phyloP scores from a whole-genome alignment of 805 yeast species.

The Starmera caribaea region DNA sequence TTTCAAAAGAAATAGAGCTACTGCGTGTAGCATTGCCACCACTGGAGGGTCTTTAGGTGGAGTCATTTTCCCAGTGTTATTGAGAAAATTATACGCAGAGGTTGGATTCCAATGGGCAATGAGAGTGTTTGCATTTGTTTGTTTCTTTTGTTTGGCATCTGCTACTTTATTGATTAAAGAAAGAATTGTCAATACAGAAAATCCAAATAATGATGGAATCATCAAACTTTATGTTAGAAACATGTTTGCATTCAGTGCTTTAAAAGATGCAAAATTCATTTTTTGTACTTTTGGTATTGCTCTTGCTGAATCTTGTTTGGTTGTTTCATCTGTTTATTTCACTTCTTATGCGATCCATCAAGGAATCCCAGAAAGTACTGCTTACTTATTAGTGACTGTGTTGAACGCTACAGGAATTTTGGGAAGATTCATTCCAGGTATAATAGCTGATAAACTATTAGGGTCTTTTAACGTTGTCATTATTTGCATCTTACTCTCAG shows the following conservation, averaged over 20 bases:
- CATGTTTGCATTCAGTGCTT: conserved; percentile 26
- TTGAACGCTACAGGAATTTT: conserved; percentile 35
- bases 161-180: conserved; percentile 31
- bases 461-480: conserved; percentile 48
- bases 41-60: conserved; percentile 55
- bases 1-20: conserved; percentile 51
- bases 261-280: conserved; percentile 34
- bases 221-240: conserved; percentile 8
- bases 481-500: conserved; percentile 23
- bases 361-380: conserved; percentile 32
- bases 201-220: conserved; percentile 17
- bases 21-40: conserved; percentile 41
- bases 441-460: conserved; percentile 30
- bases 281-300: conserved; percentile 32
- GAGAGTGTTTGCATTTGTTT: conserved; percentile 40
- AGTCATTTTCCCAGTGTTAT: conserved; percentile 43
- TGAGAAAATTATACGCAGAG: conserved; percentile 36
- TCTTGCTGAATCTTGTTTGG: conserved; percentile 34
- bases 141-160: conserved; percentile 26
- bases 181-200: conserved; percentile 22
- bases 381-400: conserved; percentile 39
- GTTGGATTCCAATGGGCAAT: conserved; percentile 56
- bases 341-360: conserved; percentile 43
- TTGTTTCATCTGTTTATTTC: conserved; percentile 38
- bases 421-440: conserved; percentile 37